Evolutionary conservation across 2,329 filamentous ascomycete genomes (phyloP), one percentile per base, ranked within the genome.

Genomic region (Apiospora sp.): DNA sequence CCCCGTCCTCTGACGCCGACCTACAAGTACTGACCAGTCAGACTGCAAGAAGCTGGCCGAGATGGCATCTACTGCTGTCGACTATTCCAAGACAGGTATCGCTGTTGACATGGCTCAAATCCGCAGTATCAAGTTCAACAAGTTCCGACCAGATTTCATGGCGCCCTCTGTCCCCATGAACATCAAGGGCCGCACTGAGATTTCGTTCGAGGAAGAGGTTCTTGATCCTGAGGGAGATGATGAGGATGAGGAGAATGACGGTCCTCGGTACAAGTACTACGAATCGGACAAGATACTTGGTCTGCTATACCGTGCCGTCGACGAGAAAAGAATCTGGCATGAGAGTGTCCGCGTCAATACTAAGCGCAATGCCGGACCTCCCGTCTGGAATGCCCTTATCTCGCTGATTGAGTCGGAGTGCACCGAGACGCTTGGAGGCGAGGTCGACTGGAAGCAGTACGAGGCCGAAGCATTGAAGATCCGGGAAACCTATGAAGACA

Each of bases 1-100:
- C 12, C 13, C 14, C 13, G 27, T n/a, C 30, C n/a, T n/a, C 10
- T 24, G 16, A 37, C 22, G 2, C 22, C 41, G 27, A 30, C 3
- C 41, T 48, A 54, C 4, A 51, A 4, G 51, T 27, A 41, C 24
- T 41, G 51, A 51, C 8, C 24, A n/a, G n/a, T 2, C 22, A 0
- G 81, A 87, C 4, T 94, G 92, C 72, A 71, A 83, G 16, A 79
- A 77, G 1, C 84, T 94, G 22, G 92, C 92, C 0, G 84, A 86
- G 74, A 81, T 94, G 78, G 90, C 93, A 75, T 94, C 92, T 0
- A 91, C 87, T 0, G 92, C 92, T 0, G 92, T 94, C 0, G 92
- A 94, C 79, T 94, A 93, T 76, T 93, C 92, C 3, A 94, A 94
- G 81, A 93, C 92, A 0, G 93, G 94, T 0, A 89, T 92, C 37